Percentiles rank a stretch among this genome's conserved stretches.
phyloP scores from a whole-genome alignment of 345 rosid species.

The Moricandia moricandioides region DNA sequence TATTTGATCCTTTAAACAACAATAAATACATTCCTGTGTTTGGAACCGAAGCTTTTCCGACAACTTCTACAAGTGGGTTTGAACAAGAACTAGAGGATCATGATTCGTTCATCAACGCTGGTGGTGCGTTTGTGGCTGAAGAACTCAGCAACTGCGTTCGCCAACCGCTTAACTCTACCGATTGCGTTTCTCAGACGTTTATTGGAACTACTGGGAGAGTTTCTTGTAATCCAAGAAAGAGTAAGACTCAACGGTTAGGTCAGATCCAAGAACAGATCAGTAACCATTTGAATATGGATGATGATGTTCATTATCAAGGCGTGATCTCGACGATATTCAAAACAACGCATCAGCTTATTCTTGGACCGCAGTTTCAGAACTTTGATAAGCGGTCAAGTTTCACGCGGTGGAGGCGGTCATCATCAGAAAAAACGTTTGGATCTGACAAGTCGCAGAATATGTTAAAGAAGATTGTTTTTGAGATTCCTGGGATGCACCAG shows the following conservation, averaged over 20 bases:
- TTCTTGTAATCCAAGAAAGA: conserved; percentile 36
- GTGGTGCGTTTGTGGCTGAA: conserved; percentile 62
- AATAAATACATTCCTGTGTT: conserved; percentile 40
- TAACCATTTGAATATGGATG: conserved; percentile 39
- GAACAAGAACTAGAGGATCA: conserved; percentile 43
- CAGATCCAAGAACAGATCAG: conserved; percentile 42
- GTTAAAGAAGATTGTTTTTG: conserved; percentile 70
- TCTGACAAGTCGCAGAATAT: conserved; percentile 46
- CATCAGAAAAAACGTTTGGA: conserved; percentile 18
- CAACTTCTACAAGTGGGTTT: conserved; percentile 48
- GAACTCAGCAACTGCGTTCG: conserved; percentile 61
- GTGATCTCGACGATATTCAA: conserved; percentile 63
- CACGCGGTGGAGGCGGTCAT: conserved; percentile 52
- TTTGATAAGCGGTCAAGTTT: conserved; percentile 59
- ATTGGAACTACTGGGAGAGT: conserved; percentile 44
- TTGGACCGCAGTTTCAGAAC: conserved; percentile 50
- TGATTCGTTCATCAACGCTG: conserved; percentile 52
- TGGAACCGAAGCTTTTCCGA: conserved; percentile 40
- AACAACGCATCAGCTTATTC: conserved; percentile 55
- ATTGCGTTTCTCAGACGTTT: conserved; percentile 64
- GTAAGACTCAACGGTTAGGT: conserved; percentile 34
- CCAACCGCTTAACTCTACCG: conserved; percentile 70
- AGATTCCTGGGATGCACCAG: conserved; percentile 64
- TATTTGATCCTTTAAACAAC: conserved; percentile 36
- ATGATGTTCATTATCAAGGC: conserved; percentile 61